Evolutionary conservation across 2,329 filamentous ascomycete genomes (phyloP), one percentile per base, ranked within the genome.

Genomic region (Huntiella bhutanensis): DNA sequence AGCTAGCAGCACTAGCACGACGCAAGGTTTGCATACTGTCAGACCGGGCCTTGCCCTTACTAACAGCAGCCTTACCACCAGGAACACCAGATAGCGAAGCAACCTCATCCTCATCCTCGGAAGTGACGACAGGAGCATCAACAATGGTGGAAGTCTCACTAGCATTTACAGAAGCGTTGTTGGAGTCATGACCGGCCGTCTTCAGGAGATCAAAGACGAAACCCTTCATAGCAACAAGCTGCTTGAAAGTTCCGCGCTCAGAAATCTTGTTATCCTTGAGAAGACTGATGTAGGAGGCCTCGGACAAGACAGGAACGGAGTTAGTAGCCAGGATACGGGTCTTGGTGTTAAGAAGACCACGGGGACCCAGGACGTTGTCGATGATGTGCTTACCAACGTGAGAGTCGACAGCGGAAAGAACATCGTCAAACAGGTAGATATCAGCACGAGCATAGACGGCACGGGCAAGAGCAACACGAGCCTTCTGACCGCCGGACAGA

Each of bases 401-500:
- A 53, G 93, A 88, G 62, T 98, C 91, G n/a, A 98, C 91, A 1
- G 92, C 91, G 12, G 88, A 96, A 8, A 98, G 70, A 51, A 87
- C 82, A 59, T 98, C 91, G 54, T 98, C 91, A 8, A 98, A 70
- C 10, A 98, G 70, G 57, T 96, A 96, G 43, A 98, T 77, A 59
- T 98, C 92, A n/a, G 91, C 86, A 54, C 91, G 75, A 44, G 92
- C 87, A 58, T 98, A 98, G 1, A 98, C 91, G 28, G 92, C 88
- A 59, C 91, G 76, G 36, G 91, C 91, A 46, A 98, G 69, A 11
- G 86, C 88, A 51, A 98, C 71, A 51, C 91, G 82, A 47, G 91
- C 88, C 64, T 95, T 98, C 59, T 98, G 91, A 4, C 92, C 91
- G 53, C 88, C 88, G 52, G 87, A 95, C 17, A 98, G 67, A 2